Conservation (phyloP, 805 yeast species). For the Saccharomycopsis javanensis region DNA sequence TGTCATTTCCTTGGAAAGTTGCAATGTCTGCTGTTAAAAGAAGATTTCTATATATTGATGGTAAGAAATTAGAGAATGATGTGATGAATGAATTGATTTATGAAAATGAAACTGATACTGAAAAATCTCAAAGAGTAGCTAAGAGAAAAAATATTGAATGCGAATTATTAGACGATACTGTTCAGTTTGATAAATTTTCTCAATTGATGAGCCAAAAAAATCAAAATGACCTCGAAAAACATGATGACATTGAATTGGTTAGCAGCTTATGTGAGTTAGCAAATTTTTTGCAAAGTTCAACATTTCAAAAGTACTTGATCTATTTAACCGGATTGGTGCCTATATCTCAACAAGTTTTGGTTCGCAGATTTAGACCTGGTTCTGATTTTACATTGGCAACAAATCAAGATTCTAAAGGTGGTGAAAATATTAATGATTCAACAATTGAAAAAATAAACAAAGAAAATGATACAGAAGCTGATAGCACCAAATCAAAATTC, state of each 20-base stretch:
- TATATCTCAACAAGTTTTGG: constrained; percentile 54
- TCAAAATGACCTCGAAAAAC: constrained; percentile 11
- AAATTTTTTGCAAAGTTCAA: constrained; percentile 45
- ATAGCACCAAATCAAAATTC: constrained; percentile 20
- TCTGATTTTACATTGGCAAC: constrained; percentile 90
- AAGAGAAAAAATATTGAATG: neutral
- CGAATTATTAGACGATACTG: neutral
- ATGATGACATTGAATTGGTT: constrained; percentile 26
- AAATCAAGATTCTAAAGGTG: constrained; percentile 31
- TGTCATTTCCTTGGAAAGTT: constrained; percentile 71
- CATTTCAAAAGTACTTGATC: constrained; percentile 63
- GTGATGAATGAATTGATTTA: constrained; percentile 23
- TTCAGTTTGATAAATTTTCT: constrained; percentile 19
- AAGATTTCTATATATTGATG: constrained; percentile 75
- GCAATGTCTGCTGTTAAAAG: constrained; percentile 94
- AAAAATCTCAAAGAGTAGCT: constrained; percentile 18
- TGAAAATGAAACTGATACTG: constrained; percentile 11
- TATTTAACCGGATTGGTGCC: constrained; percentile 53
- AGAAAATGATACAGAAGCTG: constrained; percentile 6
- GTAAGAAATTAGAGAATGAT: constrained; percentile 32
- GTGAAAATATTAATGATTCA: constrained; percentile 1
- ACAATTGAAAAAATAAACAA: neutral
- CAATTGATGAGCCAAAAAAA: constrained; percentile 15
- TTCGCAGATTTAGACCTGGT: constrained; percentile 91
- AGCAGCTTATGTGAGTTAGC: constrained; percentile 43